Evolutionary conservation across 2,329 filamentous ascomycete genomes (phyloP).

Genomic region (Magnaporthiopsis poae): DNA sequence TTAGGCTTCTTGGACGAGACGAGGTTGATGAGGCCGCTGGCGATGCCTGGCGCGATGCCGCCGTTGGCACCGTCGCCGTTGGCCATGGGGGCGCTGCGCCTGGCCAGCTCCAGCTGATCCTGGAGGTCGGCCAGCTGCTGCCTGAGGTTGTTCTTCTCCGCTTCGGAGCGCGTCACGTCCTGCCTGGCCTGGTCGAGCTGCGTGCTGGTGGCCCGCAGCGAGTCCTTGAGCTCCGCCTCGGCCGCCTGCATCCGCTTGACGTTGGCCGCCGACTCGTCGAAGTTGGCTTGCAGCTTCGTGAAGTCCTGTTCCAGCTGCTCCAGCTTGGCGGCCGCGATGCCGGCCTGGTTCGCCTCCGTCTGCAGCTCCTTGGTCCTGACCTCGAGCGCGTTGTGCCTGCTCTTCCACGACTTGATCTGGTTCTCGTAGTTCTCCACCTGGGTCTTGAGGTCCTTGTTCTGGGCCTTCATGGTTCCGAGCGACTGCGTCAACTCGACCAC

Average conservation of each 20-base stretch:
- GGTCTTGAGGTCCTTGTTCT: conserved; percentile 79
- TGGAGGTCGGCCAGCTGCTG: conserved; percentile 84
- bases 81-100: conserved; percentile 59
- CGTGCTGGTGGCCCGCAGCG: conserved; percentile 64
- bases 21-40: conserved; percentile 83
- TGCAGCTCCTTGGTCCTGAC: conserved; percentile 86
- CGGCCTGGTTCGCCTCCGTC: conserved; percentile 91
- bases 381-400: conserved; percentile 80
- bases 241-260: conserved; percentile 93
- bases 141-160: conserved; percentile 73
- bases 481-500: conserved; percentile 95
- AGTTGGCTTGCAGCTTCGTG: conserved; percentile 77
- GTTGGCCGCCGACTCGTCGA: conserved; percentile 81
- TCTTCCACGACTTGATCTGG: conserved; percentile 94
- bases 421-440: conserved; percentile 94
- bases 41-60: conserved; percentile 37
- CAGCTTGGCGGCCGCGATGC: conserved; percentile 83
- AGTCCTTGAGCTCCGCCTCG: conserved; percentile 75
- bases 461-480: conserved; percentile 79
- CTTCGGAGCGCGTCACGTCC: conserved; percentile 66
- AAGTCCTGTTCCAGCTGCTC: conserved; percentile 92
- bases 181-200: conserved; percentile 74
- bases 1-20: conserved; percentile 97
- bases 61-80: conserved; percentile 67
- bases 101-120: conserved; percentile 83